Evolutionary conservation across 441 rosid species (phyloP), one percentile per base, ranked within the genome.

Genomic region (Pelargonium myrrhifolium): DNA sequence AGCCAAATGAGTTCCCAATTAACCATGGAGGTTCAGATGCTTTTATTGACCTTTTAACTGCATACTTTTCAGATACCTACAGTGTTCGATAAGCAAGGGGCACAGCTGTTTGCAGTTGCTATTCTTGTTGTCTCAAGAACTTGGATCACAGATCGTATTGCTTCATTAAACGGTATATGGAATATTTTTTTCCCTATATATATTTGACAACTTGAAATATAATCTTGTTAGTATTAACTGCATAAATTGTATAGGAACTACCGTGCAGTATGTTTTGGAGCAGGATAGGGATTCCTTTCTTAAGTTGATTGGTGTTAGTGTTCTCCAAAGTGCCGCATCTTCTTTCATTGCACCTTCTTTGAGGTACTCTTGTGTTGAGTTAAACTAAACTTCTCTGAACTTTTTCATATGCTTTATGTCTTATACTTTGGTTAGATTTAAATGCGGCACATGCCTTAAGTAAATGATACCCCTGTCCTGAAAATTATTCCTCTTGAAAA

Each of bases 291-390:
- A 87, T 70, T 77, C 97, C 62, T 95, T 95, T 82, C 72, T 78
- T 79, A 86, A 85, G 74, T 79, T 95, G 80, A 88, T 95, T 76
- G 98, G 97, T 62, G 63, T 87, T 65, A 95, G 99, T 66, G 84
- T 95, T 73, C 89, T 95, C 74, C 98, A 95, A 80, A 95, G 99
- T 83, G 90, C 81, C 70, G 97, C 98, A 59, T 89, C 96, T 62
- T 86, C 99, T 78, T 81, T 92, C 74, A 83, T 92, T 76, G 97
- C 97, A 37, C 98, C 99, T 71, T 89, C 99, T 18, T 74, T 95
- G 78, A 89, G 93, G 99, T 90, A 84, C 42, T 69, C 18, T 56
- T 0, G 21, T 62, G 10, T 39, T 9, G 43, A 35, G 12, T 68
- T 15, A 0, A 22, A 40, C 6, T 58, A 56, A 10, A 6, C 37